Base-by-base conservation (phyloP, 2,329 filamentous ascomycete genomes). In the Xylariales sp. region DNA sequence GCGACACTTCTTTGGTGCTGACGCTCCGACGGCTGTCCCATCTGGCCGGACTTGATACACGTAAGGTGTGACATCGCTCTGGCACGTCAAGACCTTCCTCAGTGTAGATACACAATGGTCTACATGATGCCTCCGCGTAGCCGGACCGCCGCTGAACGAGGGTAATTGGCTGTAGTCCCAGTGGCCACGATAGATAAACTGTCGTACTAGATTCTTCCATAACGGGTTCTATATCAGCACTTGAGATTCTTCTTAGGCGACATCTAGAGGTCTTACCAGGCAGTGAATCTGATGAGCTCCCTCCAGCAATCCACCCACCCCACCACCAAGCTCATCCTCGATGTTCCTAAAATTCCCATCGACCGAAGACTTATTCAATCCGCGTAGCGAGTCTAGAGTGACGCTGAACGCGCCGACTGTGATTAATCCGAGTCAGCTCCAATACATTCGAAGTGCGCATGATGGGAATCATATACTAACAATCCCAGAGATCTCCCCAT, bases 91-190 rank as follows among this genome's bases (percentile, higher is more conserved):
- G 45, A 48, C 45, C n/a, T 16, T 48, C n/a, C 45, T 48, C 14
- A 48, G n/a, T 23, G 45, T 48, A 3, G 12, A 14, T 16, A 48
- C n/a, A n/a, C 45, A 48, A n/a, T 48, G 45, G 14, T 48, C 45
- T 8, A 48, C 45, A 48, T 48, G 45, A 16, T 48, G 14, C n/a
- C 45, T 48, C 45, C 23, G 23, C 2, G 23, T 23, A 23, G 23
- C 23, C 23, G 23, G 23, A 23, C 23, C 45, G 45, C 45, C 45
- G 7, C n/a, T 48, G 18, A 48, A 48, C 12, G 45, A 48, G 5
- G 45, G 45, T n/a, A 48, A n/a, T 23, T 18, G 45, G n/a, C 45
- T 48, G n/a, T 48, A 48, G n/a, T 48, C 45, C 45, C 45, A 48
- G n/a, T 48, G 45, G 14, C 18, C 45, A 18, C 45, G 45, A n/a